Base-by-base conservation (phyloP, 805 yeast genomes). In the Suhomyces sp. region DNA sequence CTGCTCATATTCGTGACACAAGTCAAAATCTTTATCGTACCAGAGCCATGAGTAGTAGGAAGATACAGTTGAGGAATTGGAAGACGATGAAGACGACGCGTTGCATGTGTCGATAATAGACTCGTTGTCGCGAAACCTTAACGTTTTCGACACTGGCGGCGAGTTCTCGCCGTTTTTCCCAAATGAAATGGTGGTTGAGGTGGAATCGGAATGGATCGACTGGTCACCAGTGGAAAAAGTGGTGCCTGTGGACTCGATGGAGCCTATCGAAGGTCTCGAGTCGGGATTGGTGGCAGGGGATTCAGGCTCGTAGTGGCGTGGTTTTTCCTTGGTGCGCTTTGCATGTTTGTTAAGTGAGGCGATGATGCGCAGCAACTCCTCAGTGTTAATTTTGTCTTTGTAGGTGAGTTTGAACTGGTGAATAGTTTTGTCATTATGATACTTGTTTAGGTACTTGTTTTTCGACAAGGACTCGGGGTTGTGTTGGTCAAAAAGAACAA, bases 21-120 rank as follows among this genome's bases (percentile, higher is more conserved):
- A 55, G 31, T 63, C 62, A 38, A 57, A 59, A 51, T 70, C 75
- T 44, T 58, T 60, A 15, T 69, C 74, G 54, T 65, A 69, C 67
- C 68, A 64, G 6, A 70, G 54, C 75, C 75, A 70, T 13, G 68
- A 59, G 50, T 52, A 60, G 45, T 60, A 61, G 29, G 36, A 33
- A 5, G 17, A 33, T 13, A 33, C 6, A 17, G 36, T 17, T 40
- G 40, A 7, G 50, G 40, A 23, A n/a, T 19, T 27, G 38, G n/a
- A 15, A 50, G 56, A 38, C 23, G 42, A 38, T n/a, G 23, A 15
- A 17, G 42, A 38, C 42, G 42, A 38, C 24, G 42, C 5, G 45
- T 29, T 2, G 31, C 8, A 26, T 33, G 17, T 40, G 33, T 51
- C 54, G n/a, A 58, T 60, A 31, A 63, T 56, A 22, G 60, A 56